phyloP scores from a whole-genome alignment of 805 yeast genomes.

The Yarrowia sp. region DNA sequence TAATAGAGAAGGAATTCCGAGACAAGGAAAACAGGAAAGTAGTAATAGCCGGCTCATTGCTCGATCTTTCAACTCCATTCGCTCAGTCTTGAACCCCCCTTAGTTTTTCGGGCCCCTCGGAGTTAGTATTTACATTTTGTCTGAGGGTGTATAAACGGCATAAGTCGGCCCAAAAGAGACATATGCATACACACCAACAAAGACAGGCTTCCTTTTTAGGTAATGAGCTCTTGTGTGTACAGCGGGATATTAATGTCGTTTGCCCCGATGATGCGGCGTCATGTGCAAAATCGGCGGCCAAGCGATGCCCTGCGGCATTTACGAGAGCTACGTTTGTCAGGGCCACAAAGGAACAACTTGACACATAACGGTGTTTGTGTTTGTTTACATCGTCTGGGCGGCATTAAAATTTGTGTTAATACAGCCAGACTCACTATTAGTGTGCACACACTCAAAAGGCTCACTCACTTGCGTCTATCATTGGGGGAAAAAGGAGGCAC shows the following conservation, averaged over 20 bases:
- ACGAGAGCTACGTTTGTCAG: background rate
- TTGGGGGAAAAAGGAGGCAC: slow-evolving; percentile 2
- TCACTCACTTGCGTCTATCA: background rate
- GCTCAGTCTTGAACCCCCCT: background rate
- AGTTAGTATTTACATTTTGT: background rate
- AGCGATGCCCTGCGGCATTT: slow-evolving; percentile 19
- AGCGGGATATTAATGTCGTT: background rate
- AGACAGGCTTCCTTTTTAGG: background rate
- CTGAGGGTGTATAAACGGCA: slow-evolving; percentile 1
- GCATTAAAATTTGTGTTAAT: background rate
- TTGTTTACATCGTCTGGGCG: background rate
- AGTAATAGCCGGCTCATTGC: background rate
- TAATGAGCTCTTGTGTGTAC: background rate
- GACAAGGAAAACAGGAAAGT: background rate
- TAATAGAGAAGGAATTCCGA: background rate
- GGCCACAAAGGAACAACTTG: background rate
- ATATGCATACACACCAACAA: slow-evolving; percentile 14
- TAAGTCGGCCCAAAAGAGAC: background rate
- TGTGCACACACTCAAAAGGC: background rate
- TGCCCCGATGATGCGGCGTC: slow-evolving; percentile 12
- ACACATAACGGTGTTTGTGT: background rate
- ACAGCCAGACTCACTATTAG: background rate
- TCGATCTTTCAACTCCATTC: background rate
- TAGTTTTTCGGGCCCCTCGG: background rate
- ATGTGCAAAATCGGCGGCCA: background rate